Evolutionary conservation across 2,329 filamentous ascomycete species (phyloP), one percentile per base, ranked within the genome.

Genomic region (Chrysoporthe deuterocubensis): DNA sequence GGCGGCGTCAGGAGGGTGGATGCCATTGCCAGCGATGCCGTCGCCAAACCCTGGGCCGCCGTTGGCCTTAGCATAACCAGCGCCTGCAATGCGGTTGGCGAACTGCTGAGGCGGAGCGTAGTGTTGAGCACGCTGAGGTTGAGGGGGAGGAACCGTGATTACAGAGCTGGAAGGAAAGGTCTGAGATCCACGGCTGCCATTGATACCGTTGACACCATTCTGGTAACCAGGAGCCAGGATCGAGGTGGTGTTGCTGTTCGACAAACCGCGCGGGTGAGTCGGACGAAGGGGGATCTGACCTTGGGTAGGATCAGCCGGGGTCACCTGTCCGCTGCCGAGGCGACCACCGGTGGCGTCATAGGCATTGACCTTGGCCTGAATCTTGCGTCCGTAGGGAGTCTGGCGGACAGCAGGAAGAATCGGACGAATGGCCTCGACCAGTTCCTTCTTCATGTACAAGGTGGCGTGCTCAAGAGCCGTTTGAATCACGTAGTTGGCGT

Each of bases 401-500:
- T 92, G 90, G 71, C 94, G 93, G 71, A 98, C 96, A 54, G 88
- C 84, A 3, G 93, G 92, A 50, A 98, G 83, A 70, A 96, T 90
- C 0, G 94, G 93, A 50, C 94, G 92, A 74, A 98, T 94, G 46
- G 87, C 85, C 70, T 98, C 94, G 58, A 97, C 90, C 56, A 99
- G 85, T 59, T 88, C 88, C 68, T 85, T 82, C 80, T 95, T 94
- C 77, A 89, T 90, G 42, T 89, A 84, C 7, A 87, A 84, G 65
- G 94, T 92, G 14, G 92, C 88, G 75, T 93, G 94, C 74, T 97
- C 94, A 72, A 97, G 87, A 40, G 96, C 94, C 50, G 96, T 99
- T 84, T 99, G 96, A 50, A 99, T 92, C 71, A 99, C 96, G 75
- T 99, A 99, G 81, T 99, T 99, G 78, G 93, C 96, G 76, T 93